These are phyloP conservation scores for Castanea mollissima DNA, from an alignment of 306 rosid species.

Conservation along the genomic window DNA sequence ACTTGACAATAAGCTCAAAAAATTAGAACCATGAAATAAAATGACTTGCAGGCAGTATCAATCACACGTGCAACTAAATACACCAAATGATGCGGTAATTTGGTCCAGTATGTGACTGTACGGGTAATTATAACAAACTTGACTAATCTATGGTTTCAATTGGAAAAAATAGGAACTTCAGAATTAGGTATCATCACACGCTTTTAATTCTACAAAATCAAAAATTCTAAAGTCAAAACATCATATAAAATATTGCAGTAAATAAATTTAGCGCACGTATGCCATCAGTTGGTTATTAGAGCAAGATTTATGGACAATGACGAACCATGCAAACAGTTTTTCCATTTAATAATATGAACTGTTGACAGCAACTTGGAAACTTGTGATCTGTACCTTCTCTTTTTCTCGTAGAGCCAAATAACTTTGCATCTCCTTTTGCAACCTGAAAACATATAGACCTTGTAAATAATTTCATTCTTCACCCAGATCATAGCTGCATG, in stretches of 20 bases:
- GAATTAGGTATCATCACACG: not conserved
- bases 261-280: not conserved
- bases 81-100: not conserved
- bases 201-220: not conserved
- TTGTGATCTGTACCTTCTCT: constrained; percentile 56
- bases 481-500: constrained; percentile 7
- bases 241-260: not conserved
- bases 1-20: not conserved
- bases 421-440: constrained; percentile 68
- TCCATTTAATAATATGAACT: not conserved
- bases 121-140: not conserved
- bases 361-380: not conserved
- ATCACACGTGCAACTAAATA: not conserved
- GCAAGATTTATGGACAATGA: not conserved
- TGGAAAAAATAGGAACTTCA: not conserved
- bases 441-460: constrained; percentile 52
- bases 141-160: not conserved
- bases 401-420: constrained; percentile 58
- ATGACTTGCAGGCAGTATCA: not conserved
- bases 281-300: not conserved
- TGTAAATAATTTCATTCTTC: constrained; percentile 20
- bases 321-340: not conserved
- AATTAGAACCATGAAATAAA: not conserved
- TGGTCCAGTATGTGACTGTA: not conserved
- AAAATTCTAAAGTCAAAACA: not conserved